These are phyloP conservation scores for Mycosphaerelloides madeirae DNA, from an alignment of 2,329 filamentous ascomycete genomes.

Conservation along the genomic window DNA sequence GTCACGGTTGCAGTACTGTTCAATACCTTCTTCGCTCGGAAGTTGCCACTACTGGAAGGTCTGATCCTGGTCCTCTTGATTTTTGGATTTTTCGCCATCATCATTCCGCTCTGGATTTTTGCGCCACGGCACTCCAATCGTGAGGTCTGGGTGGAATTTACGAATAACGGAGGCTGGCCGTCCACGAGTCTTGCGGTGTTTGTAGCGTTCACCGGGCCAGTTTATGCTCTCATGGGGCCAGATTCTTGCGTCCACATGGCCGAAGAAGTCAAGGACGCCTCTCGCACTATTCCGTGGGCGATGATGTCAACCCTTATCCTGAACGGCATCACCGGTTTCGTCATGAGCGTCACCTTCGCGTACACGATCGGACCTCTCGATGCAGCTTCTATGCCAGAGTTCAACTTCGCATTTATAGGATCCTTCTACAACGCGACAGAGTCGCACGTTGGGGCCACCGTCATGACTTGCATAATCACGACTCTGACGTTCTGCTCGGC, in stretches of 20 bases:
- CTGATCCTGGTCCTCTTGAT: constrained; percentile 27
- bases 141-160: constrained; percentile 25
- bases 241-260: constrained; percentile 23
- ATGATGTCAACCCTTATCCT: constrained; percentile 40
- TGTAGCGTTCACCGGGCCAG: constrained; percentile 21
- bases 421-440: constrained; percentile 36
- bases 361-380: constrained; percentile 35
- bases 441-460: constrained; percentile 31
- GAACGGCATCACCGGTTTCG: constrained; percentile 39
- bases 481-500: constrained; percentile 38
- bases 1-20: constrained; percentile 21
- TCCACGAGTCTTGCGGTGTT: constrained; percentile 25
- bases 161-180: constrained; percentile 21
- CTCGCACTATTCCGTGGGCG: constrained; percentile 32
- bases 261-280: constrained; percentile 31
- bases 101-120: constrained; percentile 31
- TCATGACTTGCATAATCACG: constrained; percentile 34
- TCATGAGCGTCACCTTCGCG: constrained; percentile 40
- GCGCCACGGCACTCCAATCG: constrained; percentile 19
- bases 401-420: constrained; percentile 29
- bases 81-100: constrained; percentile 29
- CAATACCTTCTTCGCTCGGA: constrained; percentile 26
- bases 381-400: constrained; percentile 19
- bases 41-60: constrained; percentile 27
- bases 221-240: constrained; percentile 21